Percentiles rank a stretch among this genome's conserved stretches.
Evolutionary conservation across 2,329 filamentous ascomycete species (phyloP).

Genomic region (Monilinia laxa): DNA sequence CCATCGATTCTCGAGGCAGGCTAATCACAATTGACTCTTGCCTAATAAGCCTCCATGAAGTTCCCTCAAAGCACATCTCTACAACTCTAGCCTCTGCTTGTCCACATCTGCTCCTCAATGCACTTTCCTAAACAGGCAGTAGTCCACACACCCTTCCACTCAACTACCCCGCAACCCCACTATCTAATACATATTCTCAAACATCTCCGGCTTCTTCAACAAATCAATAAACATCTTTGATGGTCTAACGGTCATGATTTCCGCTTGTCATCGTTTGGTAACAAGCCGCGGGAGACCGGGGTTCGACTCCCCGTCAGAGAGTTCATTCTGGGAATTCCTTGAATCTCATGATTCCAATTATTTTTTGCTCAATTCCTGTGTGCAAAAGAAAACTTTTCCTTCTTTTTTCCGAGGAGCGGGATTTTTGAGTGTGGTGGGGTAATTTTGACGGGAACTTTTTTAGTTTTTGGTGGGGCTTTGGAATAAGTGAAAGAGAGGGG

Average conservation of each 20-base stretch:
- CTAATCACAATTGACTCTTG: too few relatives aligned
- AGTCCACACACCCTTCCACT: neutral
- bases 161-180: neutral
- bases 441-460: neutral
- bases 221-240: slow-evolving; percentile 31
- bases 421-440: neutral
- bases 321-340: neutral
- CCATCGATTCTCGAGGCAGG: too few relatives aligned
- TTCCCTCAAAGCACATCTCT: neutral
- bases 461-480: neutral
- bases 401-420: neutral
- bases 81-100: neutral
- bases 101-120: neutral
- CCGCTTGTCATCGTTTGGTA: slow-evolving; percentile 37
- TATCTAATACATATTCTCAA: neutral
- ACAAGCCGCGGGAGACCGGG: slow-evolving; percentile 33
- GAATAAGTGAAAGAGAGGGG: neutral
- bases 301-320: slow-evolving; percentile 35
- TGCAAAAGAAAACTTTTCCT: neutral
- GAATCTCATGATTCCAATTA: neutral
- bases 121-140: neutral
- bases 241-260: slow-evolving; percentile 43
- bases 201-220: fast-evolving
- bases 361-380: neutral
- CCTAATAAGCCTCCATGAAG: too few relatives aligned